phyloP scores from a whole-genome alignment of 2,329 filamentous ascomycete species.

The Exophiala lecanii-corni region DNA sequence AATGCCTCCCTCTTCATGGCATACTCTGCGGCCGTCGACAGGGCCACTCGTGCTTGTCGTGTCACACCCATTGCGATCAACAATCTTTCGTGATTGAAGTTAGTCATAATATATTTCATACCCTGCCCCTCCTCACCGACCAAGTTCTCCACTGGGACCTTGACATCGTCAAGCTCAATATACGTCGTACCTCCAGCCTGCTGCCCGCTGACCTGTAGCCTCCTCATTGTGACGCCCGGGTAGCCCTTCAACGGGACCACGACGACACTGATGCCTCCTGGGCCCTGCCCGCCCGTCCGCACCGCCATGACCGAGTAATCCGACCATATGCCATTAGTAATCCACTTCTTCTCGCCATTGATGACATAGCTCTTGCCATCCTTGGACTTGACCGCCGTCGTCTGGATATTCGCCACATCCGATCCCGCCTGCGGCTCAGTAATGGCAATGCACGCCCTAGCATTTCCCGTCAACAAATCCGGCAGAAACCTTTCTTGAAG shows the following conservation, averaged over 20 bases:
- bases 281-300: constrained; percentile 59
- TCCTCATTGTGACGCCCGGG: constrained; percentile 61
- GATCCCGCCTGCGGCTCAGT: constrained; percentile 70
- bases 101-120: constrained; percentile 70
- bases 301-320: constrained; percentile 67
- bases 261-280: constrained; percentile 59
- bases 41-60: constrained; percentile 56
- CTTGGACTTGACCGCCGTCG: constrained; percentile 26
- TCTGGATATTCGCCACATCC: constrained; percentile 57
- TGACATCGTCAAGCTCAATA: constrained; percentile 70
- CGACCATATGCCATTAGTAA: constrained; percentile 67
- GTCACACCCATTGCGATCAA: constrained; percentile 61
- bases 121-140: constrained; percentile 65
- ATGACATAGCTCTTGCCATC: constrained; percentile 65
- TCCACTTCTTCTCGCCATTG: constrained; percentile 70
- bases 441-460: constrained; percentile 68
- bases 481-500: constrained; percentile 64
- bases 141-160: constrained; percentile 64
- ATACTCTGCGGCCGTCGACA: constrained; percentile 58
- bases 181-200: constrained; percentile 64
- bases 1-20: constrained; percentile 63
- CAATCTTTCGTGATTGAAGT: constrained; percentile 75
- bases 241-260: constrained; percentile 63
- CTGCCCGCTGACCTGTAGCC: constrained; percentile 62
- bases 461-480: constrained; percentile 60